These are phyloP conservation scores for Apium graveolens DNA, from an alignment of 129 eudicot genomes.

Conservation along the genomic window DNA sequence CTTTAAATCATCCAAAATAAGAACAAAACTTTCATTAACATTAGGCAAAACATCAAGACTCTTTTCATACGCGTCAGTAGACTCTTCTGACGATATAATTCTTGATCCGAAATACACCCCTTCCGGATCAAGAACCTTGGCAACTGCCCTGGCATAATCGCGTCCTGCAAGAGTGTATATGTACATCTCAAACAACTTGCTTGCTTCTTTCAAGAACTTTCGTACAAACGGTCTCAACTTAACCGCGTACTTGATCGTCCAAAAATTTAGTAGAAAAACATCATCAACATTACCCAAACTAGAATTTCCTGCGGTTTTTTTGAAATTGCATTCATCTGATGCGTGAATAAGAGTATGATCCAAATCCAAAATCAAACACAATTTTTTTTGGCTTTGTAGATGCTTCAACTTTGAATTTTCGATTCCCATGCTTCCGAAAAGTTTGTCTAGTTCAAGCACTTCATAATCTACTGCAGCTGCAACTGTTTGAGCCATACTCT, in stretches of 20 bases:
- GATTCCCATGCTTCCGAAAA: not conserved
- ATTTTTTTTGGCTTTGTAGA: not conserved
- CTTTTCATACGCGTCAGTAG: not conserved
- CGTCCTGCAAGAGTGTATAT: not conserved
- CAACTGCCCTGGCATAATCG: not conserved
- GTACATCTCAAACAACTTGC: not conserved
- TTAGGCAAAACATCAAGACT: not conserved
- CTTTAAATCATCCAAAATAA: not conserved
- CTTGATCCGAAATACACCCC: not conserved
- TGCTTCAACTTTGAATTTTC: not conserved
- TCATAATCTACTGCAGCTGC: not conserved
- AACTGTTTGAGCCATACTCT: not conserved
- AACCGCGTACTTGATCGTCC: no score
- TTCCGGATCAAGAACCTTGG: not conserved
- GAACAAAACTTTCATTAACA: not conserved
- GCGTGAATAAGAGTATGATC: not conserved
- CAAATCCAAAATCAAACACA: not conserved
- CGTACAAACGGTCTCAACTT: not conserved
- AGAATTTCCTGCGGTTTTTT: no score
- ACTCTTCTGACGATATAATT: not conserved
- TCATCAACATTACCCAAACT: no score
- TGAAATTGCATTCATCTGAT: not conserved
- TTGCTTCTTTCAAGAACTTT: not conserved
- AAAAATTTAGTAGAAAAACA: no score
- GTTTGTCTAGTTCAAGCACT: not conserved